Evolutionary conservation across 176 grass and related monocot species (phyloP), one percentile per base, ranked within the genome.

Genomic region (Oryza longistaminata): DNA sequence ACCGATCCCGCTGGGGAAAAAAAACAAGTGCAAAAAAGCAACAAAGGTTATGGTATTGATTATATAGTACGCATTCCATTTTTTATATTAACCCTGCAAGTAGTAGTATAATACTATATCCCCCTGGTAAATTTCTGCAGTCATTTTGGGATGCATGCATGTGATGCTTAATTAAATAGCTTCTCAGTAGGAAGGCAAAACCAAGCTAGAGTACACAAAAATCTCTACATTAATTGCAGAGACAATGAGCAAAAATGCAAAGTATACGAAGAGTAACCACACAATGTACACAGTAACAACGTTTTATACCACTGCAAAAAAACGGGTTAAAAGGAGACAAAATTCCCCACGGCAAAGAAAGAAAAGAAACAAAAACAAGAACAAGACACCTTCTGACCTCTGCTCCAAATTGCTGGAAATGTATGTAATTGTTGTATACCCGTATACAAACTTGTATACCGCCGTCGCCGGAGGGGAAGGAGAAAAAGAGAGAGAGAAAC

Each of bases 381-480:
- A 75, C 14, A 80, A 83, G 84, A 52, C 64, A 69, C 33, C 16
- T 80, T 82, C 34, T 42, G 70, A 76, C 45, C 78, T 66, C 70
- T 80, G 29, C 81, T 64, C 79, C 42, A 87, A 78, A 45, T 87
- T 84, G 70, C 85, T 81, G 79, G 42, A 85, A 88, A 83, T 88
- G 89, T 85, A 87, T 91, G 81, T 88, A 91, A 85, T 79, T 88
- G 55, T 67, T 85, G 89, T 91, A 88, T 88, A 91, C 85, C 69
- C 5, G 70, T 87, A 84, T 91, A 91, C 89, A 91, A 80, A 91
- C 70, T 26, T 87, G 89, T 91, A 87, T 91, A 91, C 85, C 66
- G 73, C 89, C 76, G 83, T 61, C 68, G 14, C 67, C 60, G 69
- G 68, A 67, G 33, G 61, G 66, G 44, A 53, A 35, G 12, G 29